Conservation (phyloP, 2,329 filamentous ascomycete genomes). For the Talaromyces verruculosus region DNA sequence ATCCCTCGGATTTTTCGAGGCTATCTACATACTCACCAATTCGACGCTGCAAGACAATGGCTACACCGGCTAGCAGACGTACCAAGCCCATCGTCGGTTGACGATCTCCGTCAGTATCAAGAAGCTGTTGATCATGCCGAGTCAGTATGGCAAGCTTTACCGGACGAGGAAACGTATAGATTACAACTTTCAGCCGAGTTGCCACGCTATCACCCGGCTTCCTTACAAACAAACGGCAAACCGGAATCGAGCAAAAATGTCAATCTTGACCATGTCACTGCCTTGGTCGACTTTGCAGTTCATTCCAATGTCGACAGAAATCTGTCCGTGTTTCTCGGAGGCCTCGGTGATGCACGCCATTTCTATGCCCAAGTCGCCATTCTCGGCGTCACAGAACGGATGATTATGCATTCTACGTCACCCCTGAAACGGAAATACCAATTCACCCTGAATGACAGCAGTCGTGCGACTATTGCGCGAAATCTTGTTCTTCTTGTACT, state of each 20-base stretch:
- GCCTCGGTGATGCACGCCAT: constrained; percentile 21
- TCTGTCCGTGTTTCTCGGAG: constrained; percentile 18
- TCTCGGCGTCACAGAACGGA: constrained; percentile 18
- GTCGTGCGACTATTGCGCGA: constrained; percentile 9
- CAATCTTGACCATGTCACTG: constrained; percentile 15
- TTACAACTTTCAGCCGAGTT: background rate
- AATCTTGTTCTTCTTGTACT: constrained; percentile 19
- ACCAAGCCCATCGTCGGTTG: background rate
- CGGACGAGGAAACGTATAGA: constrained; percentile 8
- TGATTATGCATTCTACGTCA: background rate
- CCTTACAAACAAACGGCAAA: background rate
- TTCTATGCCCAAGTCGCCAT: constrained; percentile 20
- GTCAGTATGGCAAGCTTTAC: constrained; percentile 8
- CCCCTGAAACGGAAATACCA: constrained; percentile 17
- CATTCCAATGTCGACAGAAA: constrained; percentile 14
- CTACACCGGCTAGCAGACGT: constrained; percentile 10
- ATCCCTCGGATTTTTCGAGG: constrained; percentile 15
- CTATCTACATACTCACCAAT: constrained; percentile 18
- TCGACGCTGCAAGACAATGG: constrained; percentile 16
- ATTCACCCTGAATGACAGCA: constrained; percentile 18
- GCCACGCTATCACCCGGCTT: constrained; percentile 15
- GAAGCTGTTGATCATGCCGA: constrained; percentile 13
- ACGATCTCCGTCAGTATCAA: constrained; percentile 16
- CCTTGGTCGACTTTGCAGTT: constrained; percentile 16
- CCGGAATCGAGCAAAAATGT: background rate